Evolutionary conservation across 257 asterid genomes (phyloP).

Genomic region (Solanum tarapatanum): DNA sequence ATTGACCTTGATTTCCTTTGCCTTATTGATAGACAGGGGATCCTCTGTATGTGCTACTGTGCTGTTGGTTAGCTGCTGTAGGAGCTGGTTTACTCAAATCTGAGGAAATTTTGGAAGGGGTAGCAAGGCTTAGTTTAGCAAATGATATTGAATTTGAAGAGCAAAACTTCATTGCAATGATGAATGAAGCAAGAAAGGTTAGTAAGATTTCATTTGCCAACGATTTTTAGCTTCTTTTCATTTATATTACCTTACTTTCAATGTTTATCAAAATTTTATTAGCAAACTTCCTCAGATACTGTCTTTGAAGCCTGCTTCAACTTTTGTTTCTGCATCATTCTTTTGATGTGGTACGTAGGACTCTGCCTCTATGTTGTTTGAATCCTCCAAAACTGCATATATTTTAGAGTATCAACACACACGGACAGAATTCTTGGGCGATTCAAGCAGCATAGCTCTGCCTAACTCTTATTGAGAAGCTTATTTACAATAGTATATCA

Average conservation of each 20-base stretch:
- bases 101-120: constrained; percentile 93
- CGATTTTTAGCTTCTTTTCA: background rate
- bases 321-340: background rate
- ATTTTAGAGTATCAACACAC: background rate
- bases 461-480: background rate
- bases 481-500: background rate
- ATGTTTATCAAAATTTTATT: background rate
- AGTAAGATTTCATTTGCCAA: background rate
- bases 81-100: constrained; percentile 94
- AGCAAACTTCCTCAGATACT: background rate
- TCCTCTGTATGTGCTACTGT: constrained; percentile 67
- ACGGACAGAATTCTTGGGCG: background rate
- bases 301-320: background rate
- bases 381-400: background rate
- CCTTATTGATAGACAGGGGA: constrained; percentile 56
- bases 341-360: background rate
- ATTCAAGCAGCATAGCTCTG: background rate
- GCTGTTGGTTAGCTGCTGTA: constrained; percentile 93
- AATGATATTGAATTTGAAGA: constrained; percentile 91
- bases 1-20: background rate
- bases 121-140: constrained; percentile 79
- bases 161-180: constrained; percentile 64
- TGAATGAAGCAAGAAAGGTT: constrained; percentile 89
- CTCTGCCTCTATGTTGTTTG: background rate
- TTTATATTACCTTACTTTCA: background rate